phyloP scores from a whole-genome alignment of 2,329 filamentous ascomycete species.

The Cucurbitaria berberidis region DNA sequence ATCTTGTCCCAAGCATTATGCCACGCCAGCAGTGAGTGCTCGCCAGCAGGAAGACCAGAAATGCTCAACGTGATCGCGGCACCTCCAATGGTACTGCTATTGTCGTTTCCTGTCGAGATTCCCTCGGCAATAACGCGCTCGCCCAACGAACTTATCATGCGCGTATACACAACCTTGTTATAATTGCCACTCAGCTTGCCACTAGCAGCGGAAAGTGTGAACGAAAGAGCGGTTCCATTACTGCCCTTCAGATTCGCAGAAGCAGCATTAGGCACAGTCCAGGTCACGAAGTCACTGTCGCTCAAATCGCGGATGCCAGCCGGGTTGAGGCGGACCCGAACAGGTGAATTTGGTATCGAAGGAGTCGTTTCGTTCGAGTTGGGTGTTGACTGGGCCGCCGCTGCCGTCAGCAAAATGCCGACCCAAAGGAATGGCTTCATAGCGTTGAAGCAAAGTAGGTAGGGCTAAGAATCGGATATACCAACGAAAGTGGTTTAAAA shows the following conservation, averaged over 20 bases:
- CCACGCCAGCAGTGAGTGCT: constrained; percentile 37
- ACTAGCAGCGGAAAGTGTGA: constrained; percentile 16
- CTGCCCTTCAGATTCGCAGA: constrained; percentile 4
- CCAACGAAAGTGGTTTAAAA: background rate
- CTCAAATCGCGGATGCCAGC: constrained; percentile 13
- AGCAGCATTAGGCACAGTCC: constrained; percentile 16
- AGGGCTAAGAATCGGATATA: background rate
- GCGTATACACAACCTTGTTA: constrained; percentile 33
- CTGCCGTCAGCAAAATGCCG: background rate
- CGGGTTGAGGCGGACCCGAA: constrained; percentile 20
- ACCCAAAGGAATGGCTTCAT: constrained; percentile 5
- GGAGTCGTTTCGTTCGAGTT: background rate
- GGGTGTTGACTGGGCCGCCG: constrained; percentile 1
- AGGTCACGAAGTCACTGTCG: constrained; percentile 17
- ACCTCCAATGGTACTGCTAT: constrained; percentile 19
- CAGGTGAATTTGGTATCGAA: background rate
- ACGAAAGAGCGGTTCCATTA: constrained; percentile 7
- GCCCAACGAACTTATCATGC: constrained; percentile 34
- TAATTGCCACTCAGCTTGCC: constrained; percentile 29
- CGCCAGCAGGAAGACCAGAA: constrained; percentile 32
- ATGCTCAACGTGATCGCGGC: constrained; percentile 32
- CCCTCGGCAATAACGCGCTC: constrained; percentile 38
- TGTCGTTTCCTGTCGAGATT: constrained; percentile 30
- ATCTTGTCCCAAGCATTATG: constrained; percentile 43
- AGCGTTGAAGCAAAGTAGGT: background rate